Base-by-base conservation (phyloP, 495 filamentous ascomycete genomes). In the Lasiosphaeria ovina region DNA sequence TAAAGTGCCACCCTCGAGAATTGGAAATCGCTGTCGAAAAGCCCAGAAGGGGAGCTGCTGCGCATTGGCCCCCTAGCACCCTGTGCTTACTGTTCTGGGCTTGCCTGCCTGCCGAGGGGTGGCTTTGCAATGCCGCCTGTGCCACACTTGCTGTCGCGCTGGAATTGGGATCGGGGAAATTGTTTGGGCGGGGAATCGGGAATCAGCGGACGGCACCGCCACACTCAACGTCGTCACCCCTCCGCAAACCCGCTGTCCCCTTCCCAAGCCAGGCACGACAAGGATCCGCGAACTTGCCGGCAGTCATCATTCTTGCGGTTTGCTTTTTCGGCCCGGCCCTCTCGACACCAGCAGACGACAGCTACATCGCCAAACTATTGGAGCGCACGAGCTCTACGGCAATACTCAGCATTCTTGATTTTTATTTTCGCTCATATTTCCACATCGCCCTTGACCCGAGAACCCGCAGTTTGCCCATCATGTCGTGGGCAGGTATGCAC, bases 401-500 rank as follows among this genome's bases (percentile, higher is more conserved):
- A 12, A 42, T 12, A 7, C 38, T 42, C 12, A 8, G 38, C 7
- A 42, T 12, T 42, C 12, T 3, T 42, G 12, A 8, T 47, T 47
- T 45, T 9, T n/a, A 47, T 47, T 47, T 47, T 47, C 11, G 5
- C 0, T 2, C 44, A n/a, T n/a, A n/a, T 11, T n/a, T n/a, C 44
- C 16, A 47, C 8, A 8, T 47, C 11, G 12, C 44, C 44, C 44
- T 14, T 2, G 12, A 47, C 6, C 44, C 44, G 44, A 42, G 38
- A 7, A 42, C 8, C 11, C 6, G 12, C 44, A 11, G 44, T 47
- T 59, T 62, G 68, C 72, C 74, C 65, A 79, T 59, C 66, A 85
- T 85, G 83, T 85, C 83, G 68, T 85, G 83, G 83, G 80, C 82
- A 68, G 83, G 82, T 84, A 76, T 65, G 73, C 55, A 62, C 51